Evolutionary conservation across 2,329 filamentous ascomycete genomes (phyloP).

Genomic region (Torrubiella hemipterigena): DNA sequence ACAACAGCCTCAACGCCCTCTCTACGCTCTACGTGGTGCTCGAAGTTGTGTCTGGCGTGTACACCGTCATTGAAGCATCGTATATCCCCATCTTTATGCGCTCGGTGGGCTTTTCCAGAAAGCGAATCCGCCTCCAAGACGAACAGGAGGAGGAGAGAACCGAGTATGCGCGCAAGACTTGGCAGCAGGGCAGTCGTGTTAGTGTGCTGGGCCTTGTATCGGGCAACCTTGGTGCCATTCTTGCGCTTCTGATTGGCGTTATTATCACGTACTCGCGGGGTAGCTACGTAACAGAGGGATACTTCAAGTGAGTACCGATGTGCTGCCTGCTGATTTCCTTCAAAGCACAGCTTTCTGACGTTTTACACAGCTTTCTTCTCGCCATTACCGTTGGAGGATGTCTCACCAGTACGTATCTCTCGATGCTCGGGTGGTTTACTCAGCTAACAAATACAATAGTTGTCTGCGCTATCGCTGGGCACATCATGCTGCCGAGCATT

Average conservation of each 20-base stretch:
- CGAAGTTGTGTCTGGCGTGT: constrained; percentile 8
- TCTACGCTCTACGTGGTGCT: constrained; percentile 8
- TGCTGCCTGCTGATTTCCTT: background rate
- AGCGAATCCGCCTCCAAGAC: constrained; percentile 1
- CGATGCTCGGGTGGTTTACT: background rate
- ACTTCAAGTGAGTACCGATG: constrained; percentile 8
- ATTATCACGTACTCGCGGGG: constrained; percentile 10
- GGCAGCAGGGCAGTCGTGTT: constrained; percentile 9
- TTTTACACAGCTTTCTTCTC: constrained; percentile 8
- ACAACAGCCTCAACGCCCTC: constrained; percentile 8
- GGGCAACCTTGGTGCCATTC: constrained; percentile 9
- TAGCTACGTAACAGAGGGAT: constrained; percentile 9
- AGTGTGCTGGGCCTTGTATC: constrained; percentile 9
- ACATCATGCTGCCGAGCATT: constrained; percentile 9
- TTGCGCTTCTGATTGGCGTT: constrained; percentile 10
- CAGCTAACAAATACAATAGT: constrained; percentile 4
- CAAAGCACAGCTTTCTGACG: background rate
- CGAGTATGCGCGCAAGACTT: constrained; percentile 4
- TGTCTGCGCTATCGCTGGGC: constrained; percentile 7
- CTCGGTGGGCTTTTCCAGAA: constrained; percentile 7
- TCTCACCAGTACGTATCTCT: constrained; percentile 7
- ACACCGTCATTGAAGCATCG: constrained; percentile 10
- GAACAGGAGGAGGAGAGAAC: background rate
- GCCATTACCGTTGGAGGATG: constrained; percentile 10
- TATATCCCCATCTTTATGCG: constrained; percentile 12